phyloP scores from a whole-genome alignment of 1,284 basidiomycete species.

The Anthracocystis walkeri region DNA sequence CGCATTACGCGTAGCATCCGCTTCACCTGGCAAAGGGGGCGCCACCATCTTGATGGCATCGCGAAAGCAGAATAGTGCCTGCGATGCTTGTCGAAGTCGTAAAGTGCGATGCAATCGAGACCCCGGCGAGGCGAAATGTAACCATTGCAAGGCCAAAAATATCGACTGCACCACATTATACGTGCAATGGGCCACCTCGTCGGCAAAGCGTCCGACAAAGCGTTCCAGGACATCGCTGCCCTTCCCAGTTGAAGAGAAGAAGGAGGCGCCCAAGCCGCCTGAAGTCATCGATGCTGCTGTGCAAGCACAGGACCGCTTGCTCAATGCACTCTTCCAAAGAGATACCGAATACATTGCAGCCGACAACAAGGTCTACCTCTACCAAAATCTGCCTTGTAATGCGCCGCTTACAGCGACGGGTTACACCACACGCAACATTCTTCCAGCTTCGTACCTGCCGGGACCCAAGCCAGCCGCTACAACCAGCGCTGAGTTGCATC shows the following conservation, averaged over 20 bases:
- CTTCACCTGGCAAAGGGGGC: slow-evolving; percentile 30
- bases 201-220: slow-evolving; percentile 55
- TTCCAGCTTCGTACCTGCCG: slow-evolving; percentile 33
- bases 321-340: slow-evolving; percentile 45
- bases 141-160: slow-evolving; percentile 60
- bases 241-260: slow-evolving; percentile 28
- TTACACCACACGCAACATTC: slow-evolving; percentile 30
- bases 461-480: slow-evolving; percentile 45
- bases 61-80: slow-evolving; percentile 62
- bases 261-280: slow-evolving; percentile 37
- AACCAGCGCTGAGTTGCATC: slow-evolving; percentile 45
- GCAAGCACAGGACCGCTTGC: slow-evolving; percentile 32
- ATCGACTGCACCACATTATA: slow-evolving; percentile 62
- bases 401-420: slow-evolving; percentile 24
- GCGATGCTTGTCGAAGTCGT: slow-evolving; percentile 60
- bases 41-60: slow-evolving; percentile 41
- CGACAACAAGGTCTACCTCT: slow-evolving; percentile 30
- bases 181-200: slow-evolving; percentile 57
- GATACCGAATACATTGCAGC: slow-evolving; percentile 34
- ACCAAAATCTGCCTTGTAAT: slow-evolving; percentile 27
- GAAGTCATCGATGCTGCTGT: slow-evolving; percentile 34
- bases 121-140: slow-evolving; percentile 55
- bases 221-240: slow-evolving; percentile 39
- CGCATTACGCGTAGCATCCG: slow-evolving; percentile 15
- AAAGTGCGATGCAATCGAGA: slow-evolving; percentile 60